Evolutionary conservation across 257 asterid species (phyloP), one percentile per base, ranked within the genome.

Genomic region (Solanum pimpinellifolium): DNA sequence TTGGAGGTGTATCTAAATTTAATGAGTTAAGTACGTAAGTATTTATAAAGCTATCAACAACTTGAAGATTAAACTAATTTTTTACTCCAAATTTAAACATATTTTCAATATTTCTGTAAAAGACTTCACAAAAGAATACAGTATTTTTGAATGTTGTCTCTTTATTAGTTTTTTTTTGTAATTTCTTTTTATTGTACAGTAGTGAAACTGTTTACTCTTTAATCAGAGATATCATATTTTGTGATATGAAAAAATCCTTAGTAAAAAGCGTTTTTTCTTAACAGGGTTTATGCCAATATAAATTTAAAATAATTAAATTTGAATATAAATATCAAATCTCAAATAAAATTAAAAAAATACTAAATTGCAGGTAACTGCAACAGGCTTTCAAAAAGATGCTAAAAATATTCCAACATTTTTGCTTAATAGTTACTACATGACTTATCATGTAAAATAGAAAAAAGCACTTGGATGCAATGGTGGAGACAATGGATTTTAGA

Each of bases 281-380:
- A 15, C 18, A 1, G 23, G 7, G 0, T 3, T 3, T 52, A 52
- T 9, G 1, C 4, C 2, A 0, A 0, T 0, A 3, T 3, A 3
- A 52, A 52, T 16, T 52, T 52, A 52, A 52, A 52, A 16, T 52
- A 52, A 16, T 16, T 52, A 16, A 9, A 52, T 1, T 52, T 21
- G 3, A 52, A 52, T 52, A 52, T 52, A 52, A 15, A 0, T 52
- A 52, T 16, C 0, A 16, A 16, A 52, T 1, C 0, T 9, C 62
- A 0, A 52, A 16, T 16, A 0, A 0, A 16, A 52, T 16, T 8
- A 52, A 52, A 16, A 49, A 16, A 52, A 4, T 78, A 27, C 8
- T 27, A 77, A 7, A 47, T 27, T 46, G 84, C 42, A 78, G 47
- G 10, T 46, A 25, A 78, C 25, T 46, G 39, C 52, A 25, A 16